These are phyloP conservation scores for Debaryomyces tyrocola DNA, from an alignment of 805 yeast species.

Conservation along the genomic window DNA sequence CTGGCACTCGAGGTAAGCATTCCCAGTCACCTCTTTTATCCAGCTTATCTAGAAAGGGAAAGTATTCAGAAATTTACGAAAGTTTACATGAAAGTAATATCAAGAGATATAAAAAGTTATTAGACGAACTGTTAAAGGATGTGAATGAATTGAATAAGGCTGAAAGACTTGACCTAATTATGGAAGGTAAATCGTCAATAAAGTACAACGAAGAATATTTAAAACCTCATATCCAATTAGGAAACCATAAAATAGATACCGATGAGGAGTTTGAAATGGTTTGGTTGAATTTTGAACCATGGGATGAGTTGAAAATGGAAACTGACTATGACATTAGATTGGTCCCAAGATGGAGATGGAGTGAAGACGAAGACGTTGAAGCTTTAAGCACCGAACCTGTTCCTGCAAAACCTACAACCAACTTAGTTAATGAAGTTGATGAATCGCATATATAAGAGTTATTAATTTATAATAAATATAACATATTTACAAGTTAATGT, in stretches of 20 bases:
- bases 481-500: not conserved
- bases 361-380: slow-evolving; percentile 3
- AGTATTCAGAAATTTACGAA: slow-evolving; percentile 29
- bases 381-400: not conserved
- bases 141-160: slow-evolving; percentile 40
- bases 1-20: not conserved
- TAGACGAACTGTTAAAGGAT: slow-evolving; percentile 24
- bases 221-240: slow-evolving; percentile 39
- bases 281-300: slow-evolving; percentile 46
- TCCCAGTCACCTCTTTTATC: slow-evolving; percentile 8
- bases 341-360: slow-evolving; percentile 26
- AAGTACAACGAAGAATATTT: slow-evolving; percentile 25
- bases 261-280: slow-evolving; percentile 45
- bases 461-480: not conserved
- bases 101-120: slow-evolving; percentile 15
- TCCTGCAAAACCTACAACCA: not conserved
- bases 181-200: slow-evolving; percentile 31
- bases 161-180: slow-evolving; percentile 28
- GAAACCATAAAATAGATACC: slow-evolving; percentile 32
- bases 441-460: slow-evolving; percentile 4
- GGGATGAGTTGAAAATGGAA: slow-evolving; percentile 43
- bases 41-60: slow-evolving; percentile 18
- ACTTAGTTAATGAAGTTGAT: slow-evolving; percentile 2
- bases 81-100: slow-evolving; percentile 25
- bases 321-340: slow-evolving; percentile 39